A percentile compares a stretch with the other conserved stretches of the same genome.
Conservation (phyloP, 164 flowering plant species). For the Umbilicus rupestris region DNA sequence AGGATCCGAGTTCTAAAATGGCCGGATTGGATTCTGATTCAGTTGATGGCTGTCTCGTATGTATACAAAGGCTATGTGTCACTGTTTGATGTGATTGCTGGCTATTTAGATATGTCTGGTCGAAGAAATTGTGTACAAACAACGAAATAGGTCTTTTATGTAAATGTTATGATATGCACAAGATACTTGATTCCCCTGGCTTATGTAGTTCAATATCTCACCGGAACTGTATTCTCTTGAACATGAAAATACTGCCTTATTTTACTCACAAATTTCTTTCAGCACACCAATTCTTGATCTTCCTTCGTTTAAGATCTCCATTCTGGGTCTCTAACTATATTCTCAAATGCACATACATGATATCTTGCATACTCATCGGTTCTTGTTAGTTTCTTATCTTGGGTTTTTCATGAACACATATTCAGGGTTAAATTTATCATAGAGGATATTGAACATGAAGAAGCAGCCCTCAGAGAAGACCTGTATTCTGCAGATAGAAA, state of each 20-base stretch:
- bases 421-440: constrained; percentile 74
- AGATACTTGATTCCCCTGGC: background rate
- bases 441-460: constrained; percentile 93
- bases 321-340: background rate
- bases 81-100: background rate
- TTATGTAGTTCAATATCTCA: background rate
- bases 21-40: too few relatives aligned
- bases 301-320: background rate
- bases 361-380: background rate
- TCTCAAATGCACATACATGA: background rate
- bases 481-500: constrained; percentile 90
- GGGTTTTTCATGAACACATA: background rate
- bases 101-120: background rate
- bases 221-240: background rate
- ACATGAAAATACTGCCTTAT: background rate
- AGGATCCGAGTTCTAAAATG: too few relatives aligned
- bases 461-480: constrained; percentile 70
- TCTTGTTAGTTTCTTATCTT: constrained; percentile 2
- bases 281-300: background rate
- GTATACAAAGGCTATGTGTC: too few relatives aligned
- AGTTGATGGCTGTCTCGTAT: too few relatives aligned
- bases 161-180: background rate
- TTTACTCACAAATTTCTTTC: background rate
- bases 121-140: background rate
- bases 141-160: background rate